Conservation (phyloP, 495 filamentous ascomycete species). For the Viridothelium virens region DNA sequence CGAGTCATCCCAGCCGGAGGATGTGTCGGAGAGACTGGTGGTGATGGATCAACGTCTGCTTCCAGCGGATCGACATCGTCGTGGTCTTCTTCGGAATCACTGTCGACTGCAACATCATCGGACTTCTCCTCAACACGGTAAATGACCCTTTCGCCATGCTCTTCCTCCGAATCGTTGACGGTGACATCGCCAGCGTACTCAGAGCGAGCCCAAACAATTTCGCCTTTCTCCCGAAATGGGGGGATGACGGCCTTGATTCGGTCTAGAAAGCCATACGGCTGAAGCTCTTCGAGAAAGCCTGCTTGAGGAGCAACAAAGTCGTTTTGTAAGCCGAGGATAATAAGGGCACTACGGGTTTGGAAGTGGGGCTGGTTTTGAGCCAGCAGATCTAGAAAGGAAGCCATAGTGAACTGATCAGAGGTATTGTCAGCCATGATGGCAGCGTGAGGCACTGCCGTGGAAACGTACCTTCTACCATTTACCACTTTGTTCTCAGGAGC, state of each 20-base stretch:
- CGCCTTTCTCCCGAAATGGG: constrained; percentile 67
- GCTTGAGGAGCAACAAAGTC: constrained; percentile 61
- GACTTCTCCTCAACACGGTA: constrained; percentile 21
- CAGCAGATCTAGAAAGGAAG: constrained; percentile 33
- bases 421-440: constrained; percentile 5
- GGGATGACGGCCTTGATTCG: constrained; percentile 57
- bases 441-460: not conserved
- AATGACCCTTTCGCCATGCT: constrained; percentile 39
- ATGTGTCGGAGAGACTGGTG: constrained; percentile 1
- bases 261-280: constrained; percentile 64
- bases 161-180: constrained; percentile 39
- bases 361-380: constrained; percentile 42
- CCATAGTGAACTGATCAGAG: constrained; percentile 20
- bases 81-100: constrained; percentile 3
- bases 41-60: constrained; percentile 8
- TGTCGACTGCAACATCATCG: constrained; percentile 12
- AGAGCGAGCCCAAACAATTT: constrained; percentile 83
- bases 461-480: not conserved
- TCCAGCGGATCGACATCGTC: not conserved
- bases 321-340: constrained; percentile 85
- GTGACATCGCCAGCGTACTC: constrained; percentile 57
- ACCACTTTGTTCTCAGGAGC: not conserved
- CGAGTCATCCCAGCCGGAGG: constrained; percentile 4
- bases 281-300: constrained; percentile 46
- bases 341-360: constrained; percentile 70